phyloP scores from a whole-genome alignment of 148 eudicot genomes.

The Arctostaphylos glauca region DNA sequence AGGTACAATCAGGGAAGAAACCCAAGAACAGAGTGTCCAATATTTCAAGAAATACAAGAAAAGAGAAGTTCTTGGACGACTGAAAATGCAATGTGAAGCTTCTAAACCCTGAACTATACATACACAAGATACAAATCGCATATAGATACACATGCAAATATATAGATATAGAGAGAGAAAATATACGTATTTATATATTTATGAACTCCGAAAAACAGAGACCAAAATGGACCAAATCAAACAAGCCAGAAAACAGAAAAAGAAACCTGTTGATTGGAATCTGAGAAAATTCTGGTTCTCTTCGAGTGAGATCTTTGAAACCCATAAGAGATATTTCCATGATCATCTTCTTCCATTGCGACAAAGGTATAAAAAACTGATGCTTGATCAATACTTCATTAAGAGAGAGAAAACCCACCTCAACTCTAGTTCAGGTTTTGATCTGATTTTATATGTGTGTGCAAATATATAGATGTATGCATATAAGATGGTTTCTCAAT shows the following conservation, averaged over 20 bases:
- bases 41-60: not conserved
- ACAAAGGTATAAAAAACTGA: no score
- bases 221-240: not conserved
- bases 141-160: no score
- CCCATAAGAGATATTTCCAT: no score
- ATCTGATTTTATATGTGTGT: not conserved
- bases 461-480: not conserved
- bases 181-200: no score
- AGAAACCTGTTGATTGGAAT: conserved; percentile 1
- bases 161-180: no score
- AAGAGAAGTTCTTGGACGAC: not conserved
- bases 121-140: no score
- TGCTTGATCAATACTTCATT: no score
- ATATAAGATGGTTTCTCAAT: no score
- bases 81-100: not conserved
- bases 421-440: not conserved
- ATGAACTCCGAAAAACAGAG: no score
- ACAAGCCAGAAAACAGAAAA: not conserved
- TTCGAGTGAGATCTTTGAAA: not conserved
- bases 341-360: no score
- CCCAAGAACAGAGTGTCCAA: not conserved
- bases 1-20: not conserved
- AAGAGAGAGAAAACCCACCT: no score
- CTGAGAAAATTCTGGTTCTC: not conserved
- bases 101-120: not conserved